Evolutionary conservation across 805 yeast species (phyloP), one percentile per base, ranked within the genome.

Genomic region (Wickerhamomyces subpelliculosus): DNA sequence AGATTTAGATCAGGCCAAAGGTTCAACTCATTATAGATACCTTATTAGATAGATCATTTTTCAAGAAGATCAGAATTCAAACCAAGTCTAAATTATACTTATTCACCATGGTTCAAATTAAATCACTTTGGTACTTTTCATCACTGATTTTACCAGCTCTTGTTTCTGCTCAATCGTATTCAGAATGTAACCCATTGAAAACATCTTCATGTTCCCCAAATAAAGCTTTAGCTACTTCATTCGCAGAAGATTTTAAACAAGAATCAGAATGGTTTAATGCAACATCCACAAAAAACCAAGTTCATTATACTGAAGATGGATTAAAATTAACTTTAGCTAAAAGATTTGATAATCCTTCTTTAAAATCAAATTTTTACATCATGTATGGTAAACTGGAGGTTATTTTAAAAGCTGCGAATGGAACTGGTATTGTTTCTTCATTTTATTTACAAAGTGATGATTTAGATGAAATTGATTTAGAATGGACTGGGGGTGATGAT

Each of bases 371-470:
- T 45, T 86, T 83, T 58, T 86, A 86, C 63, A 75, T 89, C 49
- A 84, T 88, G 93, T 89, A 80, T 59, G 97, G 97, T 41, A 78
- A 78, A 46, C 75, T 87, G 23, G 94, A 84, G 57, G 87, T 78
- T 6, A 68, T 67, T 2, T 57, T 84, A 43, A 71, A 80, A 56
- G 84, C 89, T 14, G 89, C 94, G 4, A 64, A 72, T 13, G 96
- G 96, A 20, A 61, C 60, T 16, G 96, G 96, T 44, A 70, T 89
- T 29, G 76, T 87, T 12, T 82, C 96, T 0, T 80, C 93, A 3
- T 76, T 88, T 48, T 85, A 80, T 46, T 68, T 88, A 38, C 94
- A 86, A 55, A 67, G 75, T 50, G 96, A 89, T 57, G 95, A 83
- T 52, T 66, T 81, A 46, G 97, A 89, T 61, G 97, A 89, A 62